phyloP scores from a whole-genome alignment of 2,329 filamentous ascomycete genomes.

The Ophiostoma piceae region DNA sequence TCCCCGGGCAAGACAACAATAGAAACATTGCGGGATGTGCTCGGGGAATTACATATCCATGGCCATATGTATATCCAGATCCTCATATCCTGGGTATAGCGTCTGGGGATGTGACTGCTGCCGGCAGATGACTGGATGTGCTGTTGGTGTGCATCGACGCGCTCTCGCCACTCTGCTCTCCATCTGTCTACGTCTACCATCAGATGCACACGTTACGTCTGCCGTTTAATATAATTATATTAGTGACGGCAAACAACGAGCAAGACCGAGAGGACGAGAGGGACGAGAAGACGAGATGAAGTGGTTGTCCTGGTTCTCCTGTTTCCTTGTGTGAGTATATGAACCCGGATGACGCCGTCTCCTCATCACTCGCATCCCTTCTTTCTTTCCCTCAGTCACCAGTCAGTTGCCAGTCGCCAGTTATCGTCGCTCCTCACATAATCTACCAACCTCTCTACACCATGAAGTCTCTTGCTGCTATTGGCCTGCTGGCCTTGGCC shows the following conservation, averaged over 20 bases:
- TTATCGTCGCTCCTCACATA: too few relatives aligned
- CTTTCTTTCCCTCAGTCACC: neutral
- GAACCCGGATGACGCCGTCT: neutral
- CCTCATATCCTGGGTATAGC: neutral
- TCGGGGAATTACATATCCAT: neutral
- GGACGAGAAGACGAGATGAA: neutral
- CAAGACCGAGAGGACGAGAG: neutral
- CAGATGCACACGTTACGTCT: neutral
- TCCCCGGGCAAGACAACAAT: neutral
- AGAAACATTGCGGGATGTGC: neutral
- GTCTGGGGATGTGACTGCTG: neutral
- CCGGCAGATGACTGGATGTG: neutral
- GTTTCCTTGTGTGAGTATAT: neutral
- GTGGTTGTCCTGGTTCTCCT: neutral
- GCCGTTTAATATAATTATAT: neutral
- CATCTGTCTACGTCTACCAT: neutral
- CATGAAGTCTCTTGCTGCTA: conserved; percentile 22
- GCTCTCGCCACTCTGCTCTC: neutral
- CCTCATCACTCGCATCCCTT: neutral
- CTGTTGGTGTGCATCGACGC: neutral
- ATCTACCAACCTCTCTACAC: neutral
- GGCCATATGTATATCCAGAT: neutral
- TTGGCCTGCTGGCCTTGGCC: conserved; percentile 30
- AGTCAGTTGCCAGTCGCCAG: neutral
- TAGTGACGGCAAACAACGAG: neutral